Conservation (phyloP, 2,329 filamentous ascomycete genomes). For the Colletotrichum tamarilloi region DNA sequence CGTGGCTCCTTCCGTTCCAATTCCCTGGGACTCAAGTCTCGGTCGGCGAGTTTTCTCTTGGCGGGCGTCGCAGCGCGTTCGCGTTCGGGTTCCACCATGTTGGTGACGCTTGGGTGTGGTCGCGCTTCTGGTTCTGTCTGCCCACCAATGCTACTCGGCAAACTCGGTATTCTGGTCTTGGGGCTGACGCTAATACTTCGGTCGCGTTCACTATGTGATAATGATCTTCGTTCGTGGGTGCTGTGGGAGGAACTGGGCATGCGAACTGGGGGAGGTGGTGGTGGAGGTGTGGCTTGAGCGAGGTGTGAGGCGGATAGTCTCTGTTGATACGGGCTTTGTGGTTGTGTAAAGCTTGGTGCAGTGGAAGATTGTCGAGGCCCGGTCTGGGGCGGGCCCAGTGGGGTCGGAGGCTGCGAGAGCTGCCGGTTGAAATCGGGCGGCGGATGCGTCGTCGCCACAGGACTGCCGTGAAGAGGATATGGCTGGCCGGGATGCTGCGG, state of each 20-base stretch:
- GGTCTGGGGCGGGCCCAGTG: constrained; percentile 61
- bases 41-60: constrained; percentile 61
- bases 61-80: constrained; percentile 52
- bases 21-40: constrained; percentile 61
- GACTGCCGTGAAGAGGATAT: constrained; percentile 63
- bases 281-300: constrained; percentile 40
- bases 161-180: constrained; percentile 72
- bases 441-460: constrained; percentile 57
- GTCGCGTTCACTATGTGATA: constrained; percentile 72
- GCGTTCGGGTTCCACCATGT: constrained; percentile 44
- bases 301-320: constrained; percentile 48
- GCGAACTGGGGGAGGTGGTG: constrained; percentile 49
- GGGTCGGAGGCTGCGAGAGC: constrained; percentile 65
- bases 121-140: constrained; percentile 33
- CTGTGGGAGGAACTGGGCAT: constrained; percentile 53
- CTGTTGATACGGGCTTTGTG: constrained; percentile 71
- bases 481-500: constrained; percentile 64
- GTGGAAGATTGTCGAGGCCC: constrained; percentile 55
- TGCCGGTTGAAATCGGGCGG: constrained; percentile 58
- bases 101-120: constrained; percentile 30
- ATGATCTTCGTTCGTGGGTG: constrained; percentile 62
- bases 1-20: constrained; percentile 60
- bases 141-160: constrained; percentile 56
- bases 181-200: constrained; percentile 81
- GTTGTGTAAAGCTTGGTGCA: constrained; percentile 57